Percentiles rank a stretch among this genome's conserved stretches.
These are phyloP conservation scores for Galerina marginata DNA, from an alignment of 768 basidiomycete genomes.

Conservation along the genomic window DNA sequence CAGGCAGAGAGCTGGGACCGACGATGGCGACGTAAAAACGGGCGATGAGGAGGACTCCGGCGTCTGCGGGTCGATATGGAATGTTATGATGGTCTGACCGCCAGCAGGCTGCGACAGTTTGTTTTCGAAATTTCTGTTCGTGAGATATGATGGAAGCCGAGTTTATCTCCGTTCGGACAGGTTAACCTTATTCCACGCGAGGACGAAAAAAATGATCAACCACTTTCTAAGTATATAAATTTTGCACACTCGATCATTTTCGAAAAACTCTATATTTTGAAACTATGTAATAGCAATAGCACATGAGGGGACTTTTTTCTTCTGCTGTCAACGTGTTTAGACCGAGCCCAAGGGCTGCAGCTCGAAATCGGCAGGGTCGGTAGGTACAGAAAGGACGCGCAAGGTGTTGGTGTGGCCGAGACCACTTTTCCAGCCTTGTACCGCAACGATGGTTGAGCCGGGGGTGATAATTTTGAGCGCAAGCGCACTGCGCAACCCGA, in stretches of 20 bases:
- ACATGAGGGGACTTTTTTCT: background rate
- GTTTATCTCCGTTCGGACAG: conserved; percentile 19
- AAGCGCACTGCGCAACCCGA: conserved; percentile 84
- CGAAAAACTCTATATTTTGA: conserved; percentile 1
- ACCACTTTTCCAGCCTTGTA: conserved; percentile 99
- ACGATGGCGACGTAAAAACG: conserved; percentile 1
- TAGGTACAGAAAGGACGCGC: conserved; percentile 83
- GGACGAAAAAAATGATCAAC: background rate
- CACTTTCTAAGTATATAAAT: no score
- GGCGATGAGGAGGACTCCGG: conserved; percentile 1
- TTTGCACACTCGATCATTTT: background rate
- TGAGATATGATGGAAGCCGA: conserved; percentile 18
- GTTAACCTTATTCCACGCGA: conserved; percentile 2
- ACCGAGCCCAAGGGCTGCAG: conserved; percentile 59
- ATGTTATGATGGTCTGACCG: conserved; percentile 12
- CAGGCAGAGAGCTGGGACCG: background rate
- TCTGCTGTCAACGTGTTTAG: conserved; percentile 11
- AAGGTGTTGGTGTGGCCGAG: conserved; percentile 95
- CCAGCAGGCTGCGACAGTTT: conserved; percentile 13
- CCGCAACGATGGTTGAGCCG: conserved; percentile 88
- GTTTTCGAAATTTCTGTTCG: conserved; percentile 22
- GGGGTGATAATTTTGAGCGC: conserved; percentile 86
- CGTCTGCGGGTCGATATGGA: background rate
- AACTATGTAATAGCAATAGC: background rate
- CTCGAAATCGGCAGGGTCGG: conserved; percentile 78